Percentiles rank a stretch among this genome's conserved stretches.
Evolutionary conservation across 2,329 filamentous ascomycete species (phyloP).

Genomic region (Rugonectria rugulosa): DNA sequence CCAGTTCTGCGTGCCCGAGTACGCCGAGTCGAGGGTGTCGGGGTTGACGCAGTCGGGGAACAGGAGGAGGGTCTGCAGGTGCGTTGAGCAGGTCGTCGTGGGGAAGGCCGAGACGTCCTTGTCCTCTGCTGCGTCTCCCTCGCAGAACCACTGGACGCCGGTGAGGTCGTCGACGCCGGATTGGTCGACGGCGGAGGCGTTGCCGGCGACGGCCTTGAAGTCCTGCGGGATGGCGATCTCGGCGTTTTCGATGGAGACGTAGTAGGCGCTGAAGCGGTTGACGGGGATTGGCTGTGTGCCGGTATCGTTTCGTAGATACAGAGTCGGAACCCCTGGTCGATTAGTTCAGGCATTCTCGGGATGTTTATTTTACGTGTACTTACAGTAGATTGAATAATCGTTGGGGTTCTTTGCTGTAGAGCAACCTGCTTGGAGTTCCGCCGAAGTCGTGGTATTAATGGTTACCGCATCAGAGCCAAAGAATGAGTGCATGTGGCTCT

Average conservation of each 20-base stretch:
- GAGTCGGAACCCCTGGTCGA: constrained; percentile 46
- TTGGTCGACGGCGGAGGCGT: constrained; percentile 32
- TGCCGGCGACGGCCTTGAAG: constrained; percentile 50
- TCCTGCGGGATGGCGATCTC: constrained; percentile 55
- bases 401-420: constrained; percentile 56
- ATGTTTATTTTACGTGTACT: no score
- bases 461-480: constrained; percentile 45
- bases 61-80: constrained; percentile 34
- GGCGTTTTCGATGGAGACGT: constrained; percentile 48
- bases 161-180: constrained; percentile 33
- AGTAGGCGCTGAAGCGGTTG: constrained; percentile 55
- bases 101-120: constrained; percentile 41
- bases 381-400: constrained; percentile 54
- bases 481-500: constrained; percentile 46
- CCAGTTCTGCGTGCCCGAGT: constrained; percentile 23
- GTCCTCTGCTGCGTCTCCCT: constrained; percentile 32
- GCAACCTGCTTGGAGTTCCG: constrained; percentile 51
- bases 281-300: constrained; percentile 41
- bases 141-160: constrained; percentile 43
- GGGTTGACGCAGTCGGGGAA: constrained; percentile 38
- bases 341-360: no score
- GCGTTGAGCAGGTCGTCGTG: constrained; percentile 27
- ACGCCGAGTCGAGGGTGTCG: constrained; percentile 31
- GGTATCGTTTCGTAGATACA: constrained; percentile 40
- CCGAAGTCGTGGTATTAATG: constrained; percentile 38